These are phyloP conservation scores for Hymenoscyphus repandus DNA, from an alignment of 2,329 filamentous ascomycete species.

Conservation along the genomic window DNA sequence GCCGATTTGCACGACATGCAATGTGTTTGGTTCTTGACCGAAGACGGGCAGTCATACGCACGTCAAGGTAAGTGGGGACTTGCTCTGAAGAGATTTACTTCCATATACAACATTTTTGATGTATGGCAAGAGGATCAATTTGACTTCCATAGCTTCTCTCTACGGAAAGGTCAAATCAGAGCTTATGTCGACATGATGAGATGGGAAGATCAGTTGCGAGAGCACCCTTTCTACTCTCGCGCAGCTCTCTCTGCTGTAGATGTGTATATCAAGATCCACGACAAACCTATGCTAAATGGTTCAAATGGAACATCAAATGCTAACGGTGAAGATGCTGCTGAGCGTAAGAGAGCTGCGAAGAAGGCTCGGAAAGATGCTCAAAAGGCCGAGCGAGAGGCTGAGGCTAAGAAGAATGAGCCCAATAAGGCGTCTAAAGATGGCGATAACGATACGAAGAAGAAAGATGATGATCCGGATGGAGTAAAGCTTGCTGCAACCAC, in stretches of 20 bases:
- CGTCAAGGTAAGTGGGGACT: slow-evolving; percentile 77
- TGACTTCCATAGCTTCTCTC: slow-evolving; percentile 95
- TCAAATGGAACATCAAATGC: slow-evolving; percentile 49
- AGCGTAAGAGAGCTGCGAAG: slow-evolving; percentile 82
- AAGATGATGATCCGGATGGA: slow-evolving; percentile 84
- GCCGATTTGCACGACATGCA: slow-evolving; percentile 97
- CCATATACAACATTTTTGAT: slow-evolving; percentile 89
- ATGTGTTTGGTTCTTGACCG: slow-evolving; percentile 93
- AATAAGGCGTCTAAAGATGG: slow-evolving; percentile 62
- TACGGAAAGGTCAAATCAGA: slow-evolving; percentile 93
- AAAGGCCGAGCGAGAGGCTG: slow-evolving; percentile 70
- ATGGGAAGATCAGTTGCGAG: slow-evolving; percentile 88
- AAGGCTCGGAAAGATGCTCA: slow-evolving; percentile 81
- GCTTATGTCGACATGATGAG: slow-evolving; percentile 94
- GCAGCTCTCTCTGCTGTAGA: slow-evolving; percentile 77
- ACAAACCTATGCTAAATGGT: slow-evolving; percentile 64
- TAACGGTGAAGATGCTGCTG: slow-evolving; percentile 52
- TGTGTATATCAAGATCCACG: slow-evolving; percentile 73
- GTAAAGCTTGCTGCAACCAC: slow-evolving; percentile 73
- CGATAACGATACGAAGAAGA: slow-evolving; percentile 70
- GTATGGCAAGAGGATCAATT: slow-evolving; percentile 98
- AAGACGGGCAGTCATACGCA: slow-evolving; percentile 86
- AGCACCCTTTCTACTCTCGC: slow-evolving; percentile 88
- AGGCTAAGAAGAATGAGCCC: slow-evolving; percentile 77
- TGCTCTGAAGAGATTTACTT: slow-evolving; percentile 86